These are phyloP conservation scores for Curvularia lunata DNA, from an alignment of 2,329 filamentous ascomycete genomes.

Conservation along the genomic window DNA sequence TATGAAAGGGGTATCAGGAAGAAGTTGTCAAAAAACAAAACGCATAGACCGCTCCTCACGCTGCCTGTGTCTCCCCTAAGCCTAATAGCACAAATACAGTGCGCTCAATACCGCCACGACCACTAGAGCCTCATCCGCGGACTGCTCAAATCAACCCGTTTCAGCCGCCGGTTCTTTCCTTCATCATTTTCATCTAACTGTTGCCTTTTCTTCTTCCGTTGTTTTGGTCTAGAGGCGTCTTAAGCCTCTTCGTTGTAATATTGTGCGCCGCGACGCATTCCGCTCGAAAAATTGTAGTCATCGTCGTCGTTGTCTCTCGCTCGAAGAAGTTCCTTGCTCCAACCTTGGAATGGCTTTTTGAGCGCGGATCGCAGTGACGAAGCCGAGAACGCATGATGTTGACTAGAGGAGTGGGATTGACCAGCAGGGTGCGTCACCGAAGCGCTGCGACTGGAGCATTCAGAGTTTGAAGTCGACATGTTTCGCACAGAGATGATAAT, in stretches of 20 bases:
- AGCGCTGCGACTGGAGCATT: conserved; percentile 11
- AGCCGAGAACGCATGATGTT: conserved; percentile 9
- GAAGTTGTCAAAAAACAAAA: not conserved
- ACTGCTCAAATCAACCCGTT: not conserved
- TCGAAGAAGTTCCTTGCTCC: conserved; percentile 42
- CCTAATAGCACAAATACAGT: not conserved
- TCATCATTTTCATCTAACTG: not conserved
- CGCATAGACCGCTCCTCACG: not conserved
- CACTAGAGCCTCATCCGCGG: not conserved
- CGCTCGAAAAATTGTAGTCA: conserved; percentile 46
- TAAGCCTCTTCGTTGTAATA: conserved; percentile 13
- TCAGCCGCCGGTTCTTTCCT: not conserved
- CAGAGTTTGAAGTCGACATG: conserved; percentile 15
- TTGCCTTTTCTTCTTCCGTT: not conserved
- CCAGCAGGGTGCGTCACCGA: conserved; percentile 10
- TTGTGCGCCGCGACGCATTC: conserved; percentile 26
- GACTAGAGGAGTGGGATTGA: conserved; percentile 5
- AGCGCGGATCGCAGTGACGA: conserved; percentile 29
- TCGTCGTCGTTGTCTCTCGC: conserved; percentile 45
- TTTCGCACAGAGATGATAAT: not conserved
- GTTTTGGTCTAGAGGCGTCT: not conserved
- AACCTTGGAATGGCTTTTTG: conserved; percentile 46
- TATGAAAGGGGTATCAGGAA: conserved; percentile 4
- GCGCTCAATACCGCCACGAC: not conserved
- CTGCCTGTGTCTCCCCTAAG: no score